phyloP scores from a whole-genome alignment of 495 filamentous ascomycete genomes.

The Daldinia childiae region DNA sequence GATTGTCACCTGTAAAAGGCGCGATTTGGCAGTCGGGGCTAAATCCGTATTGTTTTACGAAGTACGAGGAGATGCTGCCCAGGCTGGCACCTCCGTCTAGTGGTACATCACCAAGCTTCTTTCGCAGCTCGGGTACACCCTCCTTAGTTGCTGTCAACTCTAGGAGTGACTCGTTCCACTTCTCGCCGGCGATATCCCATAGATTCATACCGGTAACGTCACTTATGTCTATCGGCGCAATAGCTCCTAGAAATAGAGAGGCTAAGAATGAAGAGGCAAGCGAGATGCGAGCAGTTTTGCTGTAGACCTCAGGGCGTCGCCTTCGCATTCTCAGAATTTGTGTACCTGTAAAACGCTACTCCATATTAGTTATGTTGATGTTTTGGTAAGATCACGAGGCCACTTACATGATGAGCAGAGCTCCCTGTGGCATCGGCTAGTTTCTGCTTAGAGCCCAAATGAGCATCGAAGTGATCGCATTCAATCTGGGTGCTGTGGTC shows the following conservation, averaged over 20 bases:
- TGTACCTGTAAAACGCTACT: conserved; percentile 93
- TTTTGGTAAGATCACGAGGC: background rate
- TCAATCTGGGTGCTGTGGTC: conserved; percentile 92
- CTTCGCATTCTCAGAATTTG: conserved; percentile 89
- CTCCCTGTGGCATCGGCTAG: conserved; percentile 86
- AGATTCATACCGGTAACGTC: conserved; percentile 98
- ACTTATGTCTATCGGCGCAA: conserved; percentile 91
- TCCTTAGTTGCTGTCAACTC: conserved; percentile 73
- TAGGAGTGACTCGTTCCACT: conserved; percentile 78
- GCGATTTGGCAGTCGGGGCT: conserved; percentile 74
- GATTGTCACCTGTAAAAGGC: conserved; percentile 95
- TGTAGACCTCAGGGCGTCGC: conserved; percentile 82
- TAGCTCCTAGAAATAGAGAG: conserved; percentile 83
- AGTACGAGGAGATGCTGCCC: conserved; percentile 78
- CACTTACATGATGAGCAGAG: conserved; percentile 88
- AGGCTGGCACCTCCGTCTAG: conserved; percentile 82
- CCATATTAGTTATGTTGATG: conserved; percentile 33
- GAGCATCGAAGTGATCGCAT: conserved; percentile 85
- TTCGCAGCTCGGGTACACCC: conserved; percentile 71
- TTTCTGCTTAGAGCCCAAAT: conserved; percentile 69
- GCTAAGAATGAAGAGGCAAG: conserved; percentile 96
- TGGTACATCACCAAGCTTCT: conserved; percentile 82
- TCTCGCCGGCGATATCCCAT: conserved; percentile 82
- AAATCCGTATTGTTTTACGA: conserved; percentile 81
- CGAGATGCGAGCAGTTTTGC: conserved; percentile 82